phyloP scores from a whole-genome alignment of 2,329 filamentous ascomycete species.

The Colletotrichum liriopes region DNA sequence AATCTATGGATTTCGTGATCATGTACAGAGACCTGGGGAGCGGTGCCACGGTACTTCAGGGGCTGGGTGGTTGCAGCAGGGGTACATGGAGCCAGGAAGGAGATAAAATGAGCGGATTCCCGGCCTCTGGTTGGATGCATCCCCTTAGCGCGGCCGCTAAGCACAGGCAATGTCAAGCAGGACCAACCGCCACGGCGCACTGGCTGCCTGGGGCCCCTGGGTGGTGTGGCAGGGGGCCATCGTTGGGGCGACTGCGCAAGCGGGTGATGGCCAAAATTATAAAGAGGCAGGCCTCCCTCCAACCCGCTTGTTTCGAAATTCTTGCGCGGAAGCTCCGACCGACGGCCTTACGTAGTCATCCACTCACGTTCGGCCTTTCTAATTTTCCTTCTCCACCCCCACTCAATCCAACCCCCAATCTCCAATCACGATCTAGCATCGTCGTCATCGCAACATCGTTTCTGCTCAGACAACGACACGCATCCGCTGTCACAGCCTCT shows the following conservation, averaged over 20 bases:
- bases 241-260: slow-evolving; percentile 60
- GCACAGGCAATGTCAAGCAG: slow-evolving; percentile 56
- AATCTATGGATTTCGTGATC: neutral
- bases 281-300: slow-evolving; percentile 70
- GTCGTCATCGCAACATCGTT: slow-evolving; percentile 28
- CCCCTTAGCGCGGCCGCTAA: slow-evolving; percentile 55
- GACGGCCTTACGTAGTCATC: slow-evolving; percentile 66
- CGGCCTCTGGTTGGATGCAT: slow-evolving; percentile 57
- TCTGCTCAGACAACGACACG: neutral
- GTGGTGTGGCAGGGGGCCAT: slow-evolving; percentile 48
- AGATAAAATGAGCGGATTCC: slow-evolving; percentile 56
- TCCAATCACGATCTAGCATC: slow-evolving; percentile 45
- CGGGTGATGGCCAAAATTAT: slow-evolving; percentile 66
- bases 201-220: slow-evolving; percentile 44
- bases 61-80: slow-evolving; percentile 52
- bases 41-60: slow-evolving; percentile 55
- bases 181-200: slow-evolving; percentile 60
- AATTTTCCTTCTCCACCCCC: slow-evolving; percentile 53
- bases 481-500: slow-evolving; percentile 12
- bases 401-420: slow-evolving; percentile 46
- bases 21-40: slow-evolving; percentile 35
- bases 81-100: slow-evolving; percentile 53
- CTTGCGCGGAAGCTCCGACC: slow-evolving; percentile 71
- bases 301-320: slow-evolving; percentile 64
- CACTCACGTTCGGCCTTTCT: slow-evolving; percentile 63